Percentiles rank a stretch among this genome's conserved stretches.
These are phyloP conservation scores for Auricularia auricula-judae DNA, from an alignment of 768 basidiomycete species.

Conservation along the genomic window DNA sequence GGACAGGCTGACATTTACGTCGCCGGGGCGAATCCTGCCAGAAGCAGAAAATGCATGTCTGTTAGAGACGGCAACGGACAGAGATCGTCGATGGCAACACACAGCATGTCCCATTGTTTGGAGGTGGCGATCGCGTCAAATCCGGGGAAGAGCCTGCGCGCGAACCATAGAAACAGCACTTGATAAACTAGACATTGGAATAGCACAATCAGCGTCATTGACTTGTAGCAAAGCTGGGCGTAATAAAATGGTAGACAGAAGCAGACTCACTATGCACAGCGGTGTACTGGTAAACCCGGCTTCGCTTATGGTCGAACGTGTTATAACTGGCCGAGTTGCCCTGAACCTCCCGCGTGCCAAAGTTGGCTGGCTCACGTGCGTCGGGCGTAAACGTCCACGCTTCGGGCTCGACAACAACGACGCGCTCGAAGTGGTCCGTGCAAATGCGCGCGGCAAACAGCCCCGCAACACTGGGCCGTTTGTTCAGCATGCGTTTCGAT, in stretches of 20 bases:
- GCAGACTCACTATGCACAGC: conserved; percentile 12
- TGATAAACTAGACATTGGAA: neutral
- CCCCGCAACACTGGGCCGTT: conserved; percentile 17
- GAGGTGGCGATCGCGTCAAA: neutral
- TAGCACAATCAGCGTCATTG: neutral
- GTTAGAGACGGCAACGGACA: neutral
- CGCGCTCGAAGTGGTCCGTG: conserved; percentile 22
- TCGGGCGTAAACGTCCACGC: conserved; percentile 15
- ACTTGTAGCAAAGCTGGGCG: neutral
- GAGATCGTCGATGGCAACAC: neutral
- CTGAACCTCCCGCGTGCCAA: conserved; percentile 6
- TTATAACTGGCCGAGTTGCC: conserved; percentile 8
- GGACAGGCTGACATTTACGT: neutral
- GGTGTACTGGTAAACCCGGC: conserved; percentile 19
- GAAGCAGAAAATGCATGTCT: neutral
- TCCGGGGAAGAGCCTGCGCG: neutral
- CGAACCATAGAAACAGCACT: neutral
- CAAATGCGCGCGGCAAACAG: conserved; percentile 22
- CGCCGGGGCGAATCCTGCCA: neutral
- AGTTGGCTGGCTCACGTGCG: conserved; percentile 3
- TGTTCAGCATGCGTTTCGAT: neutral
- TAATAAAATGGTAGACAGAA: conserved; percentile 2
- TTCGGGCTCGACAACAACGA: conserved; percentile 24
- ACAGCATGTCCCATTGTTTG: neutral
- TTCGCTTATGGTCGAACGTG: conserved; percentile 7